phyloP scores from a whole-genome alignment of 2,329 filamentous ascomycete genomes.

The Hypoxylon sp. region DNA sequence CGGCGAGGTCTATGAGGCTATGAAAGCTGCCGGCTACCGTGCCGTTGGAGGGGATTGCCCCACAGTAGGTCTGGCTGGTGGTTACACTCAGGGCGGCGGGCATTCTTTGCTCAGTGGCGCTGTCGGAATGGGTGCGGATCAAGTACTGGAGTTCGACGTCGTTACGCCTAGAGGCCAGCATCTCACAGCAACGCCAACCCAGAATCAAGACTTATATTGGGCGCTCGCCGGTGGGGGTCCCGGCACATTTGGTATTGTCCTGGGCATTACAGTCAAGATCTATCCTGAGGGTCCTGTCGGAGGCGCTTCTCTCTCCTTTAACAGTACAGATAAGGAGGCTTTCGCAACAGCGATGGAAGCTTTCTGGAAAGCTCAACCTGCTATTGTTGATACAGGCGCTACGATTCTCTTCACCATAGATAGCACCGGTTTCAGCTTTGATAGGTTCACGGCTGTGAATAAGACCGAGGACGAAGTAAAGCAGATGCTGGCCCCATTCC shows the following conservation, averaged over 20 bases:
- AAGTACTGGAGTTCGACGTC: constrained; percentile 65
- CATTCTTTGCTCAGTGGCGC: constrained; percentile 46
- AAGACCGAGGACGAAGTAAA: background rate
- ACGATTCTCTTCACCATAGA: background rate
- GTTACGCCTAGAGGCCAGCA: constrained; percentile 62
- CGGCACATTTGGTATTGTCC: constrained; percentile 67
- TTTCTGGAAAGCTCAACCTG: background rate
- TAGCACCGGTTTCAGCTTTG: background rate
- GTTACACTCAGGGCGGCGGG: constrained; percentile 64
- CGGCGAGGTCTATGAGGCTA: constrained; percentile 59
- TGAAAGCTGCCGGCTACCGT: constrained; percentile 56
- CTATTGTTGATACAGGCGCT: background rate
- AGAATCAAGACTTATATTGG: constrained; percentile 70
- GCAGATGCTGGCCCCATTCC: background rate
- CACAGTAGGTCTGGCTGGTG: constrained; percentile 64
- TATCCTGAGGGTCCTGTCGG: constrained; percentile 54
- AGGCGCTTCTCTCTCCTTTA: constrained; percentile 17
- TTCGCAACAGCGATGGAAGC: constrained; percentile 2
- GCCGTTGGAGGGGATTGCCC: constrained; percentile 63
- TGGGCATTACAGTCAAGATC: constrained; percentile 65
- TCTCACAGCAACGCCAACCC: constrained; percentile 59
- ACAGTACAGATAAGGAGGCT: background rate
- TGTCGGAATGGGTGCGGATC: constrained; percentile 68
- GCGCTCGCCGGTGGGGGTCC: constrained; percentile 65
- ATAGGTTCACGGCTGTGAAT: background rate